These are phyloP conservation scores for Lasiodiplodia sp. DNA, from an alignment of 2,329 filamentous ascomycete species.

Conservation along the genomic window DNA sequence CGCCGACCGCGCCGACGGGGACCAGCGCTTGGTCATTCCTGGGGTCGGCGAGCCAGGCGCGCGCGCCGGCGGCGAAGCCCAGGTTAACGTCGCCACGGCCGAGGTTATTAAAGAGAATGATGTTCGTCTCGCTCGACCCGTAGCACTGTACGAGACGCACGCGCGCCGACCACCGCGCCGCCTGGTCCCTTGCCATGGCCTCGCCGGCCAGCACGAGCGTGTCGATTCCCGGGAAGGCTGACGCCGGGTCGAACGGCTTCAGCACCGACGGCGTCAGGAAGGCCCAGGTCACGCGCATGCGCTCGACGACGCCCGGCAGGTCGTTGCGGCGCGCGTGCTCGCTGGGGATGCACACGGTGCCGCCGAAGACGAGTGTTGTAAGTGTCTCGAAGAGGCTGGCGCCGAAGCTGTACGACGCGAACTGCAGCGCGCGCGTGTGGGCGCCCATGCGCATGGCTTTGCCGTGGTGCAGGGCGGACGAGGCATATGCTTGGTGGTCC, in stretches of 20 bases:
- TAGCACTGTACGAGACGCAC: constrained; percentile 41
- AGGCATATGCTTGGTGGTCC: background rate
- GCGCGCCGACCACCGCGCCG: constrained; percentile 12
- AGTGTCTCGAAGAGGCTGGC: too few species aligned
- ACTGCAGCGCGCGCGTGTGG: constrained; percentile 39
- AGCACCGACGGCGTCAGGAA: too few species aligned
- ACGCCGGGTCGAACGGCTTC: too few species aligned
- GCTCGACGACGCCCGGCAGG: too few species aligned
- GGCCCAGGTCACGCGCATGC: too few species aligned
- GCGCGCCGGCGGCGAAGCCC: constrained; percentile 37
- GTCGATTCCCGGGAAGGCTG: too few species aligned
- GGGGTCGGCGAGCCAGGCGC: constrained; percentile 41
- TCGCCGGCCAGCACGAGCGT: too few species aligned
- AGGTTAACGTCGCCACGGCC: constrained; percentile 39
- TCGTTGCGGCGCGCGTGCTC: too few species aligned
- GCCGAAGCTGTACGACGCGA: too few species aligned
- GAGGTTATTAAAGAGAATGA: constrained; percentile 37
- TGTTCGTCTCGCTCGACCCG: constrained; percentile 41
- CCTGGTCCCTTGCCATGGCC: too few species aligned
- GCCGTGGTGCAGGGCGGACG: background rate
- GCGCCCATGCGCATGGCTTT: constrained; percentile 37
- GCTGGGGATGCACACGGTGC: too few species aligned
- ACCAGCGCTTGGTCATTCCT: constrained; percentile 40
- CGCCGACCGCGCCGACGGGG: constrained; percentile 41
- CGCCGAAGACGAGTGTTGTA: too few species aligned